Base-by-base conservation (phyloP, 805 yeast genomes). In the Starmerella apicola region DNA sequence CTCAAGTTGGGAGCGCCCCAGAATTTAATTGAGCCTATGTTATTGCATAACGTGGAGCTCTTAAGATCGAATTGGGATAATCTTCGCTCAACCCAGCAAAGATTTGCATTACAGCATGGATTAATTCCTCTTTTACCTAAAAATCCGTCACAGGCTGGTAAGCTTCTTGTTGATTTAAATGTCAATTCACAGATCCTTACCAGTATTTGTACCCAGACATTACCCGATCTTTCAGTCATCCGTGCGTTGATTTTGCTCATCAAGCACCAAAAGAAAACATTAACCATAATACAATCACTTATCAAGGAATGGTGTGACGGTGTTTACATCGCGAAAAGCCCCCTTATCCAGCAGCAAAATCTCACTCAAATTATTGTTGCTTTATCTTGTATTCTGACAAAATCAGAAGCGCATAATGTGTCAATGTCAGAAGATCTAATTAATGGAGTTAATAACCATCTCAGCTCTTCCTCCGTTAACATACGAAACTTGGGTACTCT, bases 401-500 rank as follows among this genome's bases (percentile, higher is more conserved):
- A 45, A 5, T 50, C 45, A 0, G 48, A 55, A 17, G 44, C 66
- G 0, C 33, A 39, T 8, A 49, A 43, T 1, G 18, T 75, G 2
- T 54, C 73, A 3, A 54, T 51, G 10, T 58, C 65, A 7, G 39
- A 58, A 2, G 38, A 38, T 0, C 77, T 78, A 49, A 54, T 78
- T 13, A 53, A 61, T 19, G 66, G 73, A 0, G 63, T 80, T n/a
- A 68, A 80, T 0, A 59, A 64, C 37, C 62, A 78, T 27, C 61
- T 80, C n/a, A 66, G 65, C 20, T 70, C 79, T 0, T 64, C 65
- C 33, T 64, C 73, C 1, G 50, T 55, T 1, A 53, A 51, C n/a
- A 57, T 67, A 2, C 66, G 81, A 40, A 52, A 63, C 12, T 55
- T 76, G 24, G 85, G 77, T 0, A 71, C 78, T 55, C 51, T 68